Base-by-base conservation (phyloP, 257 asterid species). In the Plantago ovata region DNA sequence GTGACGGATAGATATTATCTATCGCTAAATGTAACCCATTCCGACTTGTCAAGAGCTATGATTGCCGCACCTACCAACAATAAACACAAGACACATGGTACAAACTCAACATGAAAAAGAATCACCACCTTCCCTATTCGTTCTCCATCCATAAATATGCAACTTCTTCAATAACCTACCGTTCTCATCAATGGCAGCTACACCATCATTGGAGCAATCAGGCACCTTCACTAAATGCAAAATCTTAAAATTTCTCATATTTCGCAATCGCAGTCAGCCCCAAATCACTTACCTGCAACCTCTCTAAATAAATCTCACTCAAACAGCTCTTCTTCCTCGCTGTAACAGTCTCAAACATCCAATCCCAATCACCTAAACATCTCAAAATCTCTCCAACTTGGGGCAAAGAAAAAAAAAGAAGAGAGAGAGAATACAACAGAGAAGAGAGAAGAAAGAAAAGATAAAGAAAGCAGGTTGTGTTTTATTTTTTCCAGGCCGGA, bases 81-180 rank as follows among this genome's bases (percentile, higher is more conserved):
- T n/a, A n/a, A n/a, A n/a, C n/a, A n/a, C n/a, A n/a, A n/a, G n/a
- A n/a, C n/a, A n/a, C n/a, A n/a, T n/a, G n/a, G n/a, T n/a, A n/a
- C n/a, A n/a, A n/a, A n/a, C n/a, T n/a, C n/a, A n/a, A n/a, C n/a
- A n/a, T n/a, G n/a, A n/a, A n/a, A n/a, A n/a, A n/a, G n/a, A n/a
- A n/a, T 77, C 87, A 62, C 86, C 94, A 0, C 95, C 95, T 39
- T 86, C 86, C 78, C 85, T 74, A 66, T 89, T 84, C 3, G 95
- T 82, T 72, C 87, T 86, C 94, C 95, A 89, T 38, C 95, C 97
- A 53, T 89, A 94, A n/a, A 89, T 86, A 41, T 86, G 94, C 41
- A 89, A 79, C 86, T 89, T 89, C 72, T 95, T 84, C 77, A 89
- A 51, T 56, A 84, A 79, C 82, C 67, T 89, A 53, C 97, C 86